A percentile compares a stretch with the other conserved stretches of the same genome.
These are phyloP conservation scores for Emmonsia crescens DNA, from an alignment of 2,329 filamentous ascomycete species.

Conservation along the genomic window DNA sequence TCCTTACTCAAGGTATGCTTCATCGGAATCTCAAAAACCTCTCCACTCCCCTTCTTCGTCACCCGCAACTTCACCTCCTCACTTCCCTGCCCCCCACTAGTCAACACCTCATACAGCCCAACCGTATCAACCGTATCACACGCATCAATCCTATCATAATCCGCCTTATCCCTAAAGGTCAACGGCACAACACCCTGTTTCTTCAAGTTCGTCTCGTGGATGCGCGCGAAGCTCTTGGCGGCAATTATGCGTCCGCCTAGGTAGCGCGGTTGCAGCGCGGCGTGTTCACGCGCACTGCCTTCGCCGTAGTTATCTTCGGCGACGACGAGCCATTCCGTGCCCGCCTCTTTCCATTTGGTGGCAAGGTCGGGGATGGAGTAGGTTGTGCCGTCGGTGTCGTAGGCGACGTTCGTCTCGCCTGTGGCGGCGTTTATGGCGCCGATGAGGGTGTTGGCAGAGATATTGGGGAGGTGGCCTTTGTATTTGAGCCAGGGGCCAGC, in stretches of 20 bases:
- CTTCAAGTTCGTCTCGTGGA: slow-evolving; percentile 93
- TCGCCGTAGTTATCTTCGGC: slow-evolving; percentile 98
- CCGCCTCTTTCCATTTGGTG: slow-evolving; percentile 65
- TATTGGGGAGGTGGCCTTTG: slow-evolving; percentile 97
- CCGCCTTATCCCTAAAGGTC: slow-evolving; percentile 76
- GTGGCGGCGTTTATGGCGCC: slow-evolving; percentile 88
- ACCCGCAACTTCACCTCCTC: slow-evolving; percentile 56
- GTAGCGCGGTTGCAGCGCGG: slow-evolving; percentile 81
- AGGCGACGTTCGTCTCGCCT: slow-evolving; percentile 82
- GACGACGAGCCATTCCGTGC: slow-evolving; percentile 79
- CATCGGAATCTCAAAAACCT: slow-evolving; percentile 60
- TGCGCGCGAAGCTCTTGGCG: slow-evolving; percentile 77
- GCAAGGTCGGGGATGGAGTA: slow-evolving; percentile 81
- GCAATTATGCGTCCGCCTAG: slow-evolving; percentile 76
- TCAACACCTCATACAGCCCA: slow-evolving; percentile 72
- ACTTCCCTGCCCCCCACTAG: slow-evolving; percentile 61
- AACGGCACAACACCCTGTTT: slow-evolving; percentile 95
- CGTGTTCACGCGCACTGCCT: slow-evolving; percentile 79
- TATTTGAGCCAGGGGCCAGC: slow-evolving; percentile 98
- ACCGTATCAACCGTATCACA: slow-evolving; percentile 75
- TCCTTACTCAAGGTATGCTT: slow-evolving; percentile 81
- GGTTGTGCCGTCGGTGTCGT: slow-evolving; percentile 66
- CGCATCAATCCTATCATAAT: slow-evolving; percentile 74
- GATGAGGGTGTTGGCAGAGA: slow-evolving; percentile 93
- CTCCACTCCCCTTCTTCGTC: slow-evolving; percentile 49